Evolutionary conservation across 2,329 filamentous ascomycete species (phyloP).

Genomic region (Fusarium austroafricanum): DNA sequence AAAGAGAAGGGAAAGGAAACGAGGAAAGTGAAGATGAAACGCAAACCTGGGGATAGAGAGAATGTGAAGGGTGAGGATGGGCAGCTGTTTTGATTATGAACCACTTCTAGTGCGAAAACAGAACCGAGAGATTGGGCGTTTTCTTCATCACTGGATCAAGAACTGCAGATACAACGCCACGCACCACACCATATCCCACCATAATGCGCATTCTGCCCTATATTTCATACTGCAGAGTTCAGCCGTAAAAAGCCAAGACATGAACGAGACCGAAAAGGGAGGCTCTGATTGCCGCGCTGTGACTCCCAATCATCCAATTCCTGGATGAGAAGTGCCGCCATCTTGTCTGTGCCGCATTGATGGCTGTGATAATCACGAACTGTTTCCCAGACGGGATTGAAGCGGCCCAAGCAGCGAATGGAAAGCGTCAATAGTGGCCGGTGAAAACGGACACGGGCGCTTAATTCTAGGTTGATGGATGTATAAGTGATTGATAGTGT

Average conservation of each 20-base stretch:
- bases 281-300: conserved; percentile 12
- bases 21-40: conserved; percentile 6
- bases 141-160: conserved; percentile 32
- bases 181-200: conserved; percentile 4
- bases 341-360: conserved; percentile 17
- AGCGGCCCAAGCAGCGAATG: conserved; percentile 18
- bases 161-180: conserved; percentile 11
- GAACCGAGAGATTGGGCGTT: not conserved
- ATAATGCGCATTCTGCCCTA: not conserved
- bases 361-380: conserved; percentile 5
- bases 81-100: conserved; percentile 21
- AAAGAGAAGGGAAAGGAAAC: conserved; percentile 2
- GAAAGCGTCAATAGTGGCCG: not conserved
- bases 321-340: conserved; percentile 26
- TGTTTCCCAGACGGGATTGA: not conserved
- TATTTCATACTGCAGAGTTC: conserved; percentile 13
- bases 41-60: conserved; percentile 16
- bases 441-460: conserved; percentile 27
- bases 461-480: conserved; percentile 18
- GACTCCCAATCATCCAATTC: conserved; percentile 22
- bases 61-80: not conserved
- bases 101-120: not conserved
- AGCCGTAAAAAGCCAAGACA: conserved; percentile 11
- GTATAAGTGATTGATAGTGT: not conserved
- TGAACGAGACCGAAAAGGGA: not conserved